Percentiles rank a stretch among this genome's conserved stretches.
These are phyloP conservation scores for Sphagnum tenellum DNA, from an alignment of 225 moss, liverwort and hornwort genomes.

Conservation along the genomic window DNA sequence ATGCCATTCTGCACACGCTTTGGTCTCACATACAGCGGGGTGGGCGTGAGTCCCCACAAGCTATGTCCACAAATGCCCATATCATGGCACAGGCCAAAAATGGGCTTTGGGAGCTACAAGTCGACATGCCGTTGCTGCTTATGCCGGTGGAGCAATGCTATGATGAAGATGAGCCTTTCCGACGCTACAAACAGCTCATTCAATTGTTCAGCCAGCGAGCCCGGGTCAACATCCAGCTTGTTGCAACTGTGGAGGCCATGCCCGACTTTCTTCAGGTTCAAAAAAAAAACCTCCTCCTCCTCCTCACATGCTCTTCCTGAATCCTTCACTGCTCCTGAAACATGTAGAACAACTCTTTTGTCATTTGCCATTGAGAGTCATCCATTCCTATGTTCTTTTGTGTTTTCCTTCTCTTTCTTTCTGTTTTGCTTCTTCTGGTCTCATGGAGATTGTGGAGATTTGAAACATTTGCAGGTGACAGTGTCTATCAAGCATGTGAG, in stretches of 20 bases:
- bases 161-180: constrained; percentile 32
- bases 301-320: too few species aligned
- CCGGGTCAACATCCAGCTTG: constrained; percentile 42
- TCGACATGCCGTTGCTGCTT: constrained; percentile 40
- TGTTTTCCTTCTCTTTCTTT: not conserved
- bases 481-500: constrained; percentile 45
- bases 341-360: too few species aligned
- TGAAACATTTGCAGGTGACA: constrained; percentile 21
- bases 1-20: constrained; percentile 38
- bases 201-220: constrained; percentile 29
- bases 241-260: constrained; percentile 25
- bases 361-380: too few species aligned
- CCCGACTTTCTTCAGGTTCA: constrained; percentile 29
- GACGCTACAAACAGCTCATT: constrained; percentile 36
- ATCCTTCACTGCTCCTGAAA: too few species aligned
- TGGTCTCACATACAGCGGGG: constrained; percentile 44
- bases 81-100: constrained; percentile 37
- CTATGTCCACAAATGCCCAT: constrained; percentile 18
- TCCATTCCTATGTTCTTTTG: too few species aligned
- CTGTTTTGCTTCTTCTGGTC: not conserved
- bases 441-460: too few species aligned
- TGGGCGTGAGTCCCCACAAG: constrained; percentile 9
- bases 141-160: constrained; percentile 40
- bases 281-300: too few species aligned
- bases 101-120: constrained; percentile 39